Percentiles rank a stretch among this genome's conserved stretches.
Conservation (phyloP, 345 rosid genomes). For the Odontarrhena argentea region DNA sequence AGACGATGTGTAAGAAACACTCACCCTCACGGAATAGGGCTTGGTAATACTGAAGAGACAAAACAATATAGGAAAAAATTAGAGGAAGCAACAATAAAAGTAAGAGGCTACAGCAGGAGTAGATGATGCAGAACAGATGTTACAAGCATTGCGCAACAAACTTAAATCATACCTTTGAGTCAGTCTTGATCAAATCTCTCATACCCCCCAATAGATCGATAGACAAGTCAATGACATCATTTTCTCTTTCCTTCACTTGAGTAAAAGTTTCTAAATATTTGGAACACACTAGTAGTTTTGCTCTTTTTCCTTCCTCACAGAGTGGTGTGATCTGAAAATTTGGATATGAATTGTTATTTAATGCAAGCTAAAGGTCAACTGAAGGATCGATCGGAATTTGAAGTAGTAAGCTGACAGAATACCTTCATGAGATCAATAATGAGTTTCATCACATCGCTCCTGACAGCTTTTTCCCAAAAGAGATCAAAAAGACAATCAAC, state of each 20-base stretch:
- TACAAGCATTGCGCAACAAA: slow-evolving; percentile 19
- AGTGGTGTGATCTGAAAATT: slow-evolving; percentile 56
- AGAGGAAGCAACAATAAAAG: slow-evolving; percentile 28
- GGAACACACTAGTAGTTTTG: slow-evolving; percentile 74
- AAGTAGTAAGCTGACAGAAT: slow-evolving; percentile 23
- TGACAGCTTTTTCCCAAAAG: slow-evolving; percentile 82
- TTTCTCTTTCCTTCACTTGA: slow-evolving; percentile 79
- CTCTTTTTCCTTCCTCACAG: slow-evolving; percentile 65
- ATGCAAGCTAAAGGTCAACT: slow-evolving; percentile 14
- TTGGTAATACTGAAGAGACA: slow-evolving; percentile 75
- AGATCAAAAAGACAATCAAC: slow-evolving; percentile 84
- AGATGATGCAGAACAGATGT: slow-evolving; percentile 9
- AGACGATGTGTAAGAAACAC: slow-evolving; percentile 94
- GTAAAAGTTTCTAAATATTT: slow-evolving; percentile 88
- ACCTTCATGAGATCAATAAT: slow-evolving; percentile 91
- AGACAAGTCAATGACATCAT: slow-evolving; percentile 60
- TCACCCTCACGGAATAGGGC: slow-evolving; percentile 84
- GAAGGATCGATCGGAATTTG: slow-evolving; percentile 6
- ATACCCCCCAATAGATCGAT: slow-evolving; percentile 80
- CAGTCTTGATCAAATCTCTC: slow-evolving; percentile 69
- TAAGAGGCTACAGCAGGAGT: slow-evolving; percentile 15
- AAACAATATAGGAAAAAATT: slow-evolving; percentile 33
- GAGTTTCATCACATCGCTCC: slow-evolving; percentile 60
- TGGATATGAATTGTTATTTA: slow-evolving; percentile 22
- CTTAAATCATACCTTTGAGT: slow-evolving; percentile 55